Conservation (phyloP, 2,329 filamentous ascomycete genomes). For the Graphium sp. region DNA sequence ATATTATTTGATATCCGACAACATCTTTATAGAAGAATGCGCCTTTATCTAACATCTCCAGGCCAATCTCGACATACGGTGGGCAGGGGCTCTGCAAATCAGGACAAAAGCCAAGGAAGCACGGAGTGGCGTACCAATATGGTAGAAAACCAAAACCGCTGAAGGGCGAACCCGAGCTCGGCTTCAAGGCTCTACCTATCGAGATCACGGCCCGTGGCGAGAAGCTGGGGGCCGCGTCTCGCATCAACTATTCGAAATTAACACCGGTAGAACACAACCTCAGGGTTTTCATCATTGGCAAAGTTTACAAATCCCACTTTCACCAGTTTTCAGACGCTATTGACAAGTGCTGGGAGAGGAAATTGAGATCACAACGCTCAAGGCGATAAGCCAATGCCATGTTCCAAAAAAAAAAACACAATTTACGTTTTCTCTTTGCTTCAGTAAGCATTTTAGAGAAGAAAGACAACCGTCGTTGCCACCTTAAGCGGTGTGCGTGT, state of each 20-base stretch:
- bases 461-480: too few species aligned
- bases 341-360: slow-evolving; percentile 29
- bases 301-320: slow-evolving; percentile 20
- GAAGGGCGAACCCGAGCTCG: slow-evolving; percentile 25
- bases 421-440: background rate
- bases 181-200: slow-evolving; percentile 27
- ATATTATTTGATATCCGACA: too few species aligned
- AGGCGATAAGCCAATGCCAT: too few species aligned
- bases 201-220: slow-evolving; percentile 24
- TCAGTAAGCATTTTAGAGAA: background rate
- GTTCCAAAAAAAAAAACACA: slow-evolving; percentile 1
- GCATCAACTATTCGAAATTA: slow-evolving; percentile 40
- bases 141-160: slow-evolving; percentile 15
- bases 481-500: too few species aligned
- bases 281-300: slow-evolving; percentile 39
- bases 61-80: slow-evolving; percentile 39
- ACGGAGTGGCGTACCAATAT: slow-evolving; percentile 31
- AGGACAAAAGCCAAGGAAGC: slow-evolving; percentile 32
- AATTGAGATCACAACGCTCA: slow-evolving; percentile 16
- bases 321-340: slow-evolving; percentile 24
- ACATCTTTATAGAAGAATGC: background rate
- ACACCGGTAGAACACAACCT: slow-evolving; percentile 40
- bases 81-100: slow-evolving; percentile 31
- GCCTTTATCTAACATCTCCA: slow-evolving; percentile 10
- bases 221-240: slow-evolving; percentile 28